These are phyloP conservation scores for Vitis hybrid DNA, from an alignment of 177 flowering plant genomes.

Conservation along the genomic window DNA sequence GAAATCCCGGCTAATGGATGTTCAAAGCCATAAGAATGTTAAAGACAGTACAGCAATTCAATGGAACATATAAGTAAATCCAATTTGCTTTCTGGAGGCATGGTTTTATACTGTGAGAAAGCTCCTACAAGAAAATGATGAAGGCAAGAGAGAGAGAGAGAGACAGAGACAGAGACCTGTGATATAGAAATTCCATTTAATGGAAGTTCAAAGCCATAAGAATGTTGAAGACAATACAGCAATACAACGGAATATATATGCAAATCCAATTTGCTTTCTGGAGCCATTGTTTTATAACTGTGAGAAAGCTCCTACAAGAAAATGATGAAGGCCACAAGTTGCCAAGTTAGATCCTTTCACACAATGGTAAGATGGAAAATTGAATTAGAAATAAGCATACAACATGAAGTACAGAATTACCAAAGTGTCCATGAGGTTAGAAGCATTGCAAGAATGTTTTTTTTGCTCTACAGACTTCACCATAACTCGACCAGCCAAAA, in stretches of 20 bases:
- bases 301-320: conserved; percentile 67
- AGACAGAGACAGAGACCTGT: conserved; percentile 42
- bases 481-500: conserved; percentile 74
- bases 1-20: conserved; percentile 38
- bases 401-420: conserved; percentile 27
- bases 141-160: background rate
- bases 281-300: conserved; percentile 42
- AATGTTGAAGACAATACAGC: conserved; percentile 59
- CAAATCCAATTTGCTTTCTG: conserved; percentile 65
- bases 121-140: conserved; percentile 46
- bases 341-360: conserved; percentile 1
- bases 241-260: conserved; percentile 65
- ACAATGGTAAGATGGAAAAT: background rate
- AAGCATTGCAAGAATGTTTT: conserved; percentile 13
- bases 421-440: conserved; percentile 30
- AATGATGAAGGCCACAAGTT: conserved; percentile 7
- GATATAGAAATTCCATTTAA: conserved; percentile 40
- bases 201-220: conserved; percentile 37
- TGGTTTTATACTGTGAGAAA: conserved; percentile 58
- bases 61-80: conserved; percentile 64
- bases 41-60: conserved; percentile 64
- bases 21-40: conserved; percentile 33
- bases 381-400: conserved; percentile 7
- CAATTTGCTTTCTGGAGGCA: conserved; percentile 58
- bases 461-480: conserved; percentile 45